A percentile compares a stretch with the other conserved stretches of the same genome.
Conservation (phyloP, 495 filamentous ascomycete species). For the Penicillium longicatenatum region DNA sequence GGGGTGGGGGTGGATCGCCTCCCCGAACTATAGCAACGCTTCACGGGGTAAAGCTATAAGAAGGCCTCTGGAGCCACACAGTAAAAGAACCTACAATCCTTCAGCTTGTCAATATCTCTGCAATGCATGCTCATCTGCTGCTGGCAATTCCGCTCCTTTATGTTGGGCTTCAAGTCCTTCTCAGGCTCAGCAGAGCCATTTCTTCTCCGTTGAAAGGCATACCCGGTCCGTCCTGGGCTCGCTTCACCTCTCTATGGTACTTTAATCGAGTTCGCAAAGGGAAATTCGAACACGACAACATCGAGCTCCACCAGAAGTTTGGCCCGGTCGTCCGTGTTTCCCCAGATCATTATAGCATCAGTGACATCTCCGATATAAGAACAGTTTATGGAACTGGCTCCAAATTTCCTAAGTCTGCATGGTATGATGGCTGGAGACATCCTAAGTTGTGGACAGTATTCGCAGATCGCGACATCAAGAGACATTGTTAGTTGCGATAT, state of each 20-base stretch:
- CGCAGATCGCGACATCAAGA: slow-evolving; percentile 41
- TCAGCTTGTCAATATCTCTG: not conserved
- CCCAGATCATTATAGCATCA: slow-evolving; percentile 54
- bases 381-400: slow-evolving; percentile 47
- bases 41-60: not conserved
- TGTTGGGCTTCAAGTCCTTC: slow-evolving; percentile 11
- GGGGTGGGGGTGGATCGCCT: slow-evolving; percentile 27
- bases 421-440: slow-evolving; percentile 44
- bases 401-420: slow-evolving; percentile 42
- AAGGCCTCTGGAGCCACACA: not conserved
- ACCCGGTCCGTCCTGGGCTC: slow-evolving; percentile 54
- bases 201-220: slow-evolving; percentile 43
- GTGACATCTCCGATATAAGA: slow-evolving; percentile 42
- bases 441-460: slow-evolving; percentile 43
- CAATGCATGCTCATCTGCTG: slow-evolving; percentile 15
- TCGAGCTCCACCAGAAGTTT: slow-evolving; percentile 43
- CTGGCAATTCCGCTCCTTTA: slow-evolving; percentile 5
- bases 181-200: slow-evolving; percentile 22
- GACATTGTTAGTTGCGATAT: slow-evolving; percentile 32
- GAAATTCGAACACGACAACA: slow-evolving; percentile 47
- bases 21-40: not conserved
- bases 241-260: slow-evolving; percentile 60
- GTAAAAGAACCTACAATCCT: not conserved
- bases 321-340: slow-evolving; percentile 50
- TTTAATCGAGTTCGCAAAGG: slow-evolving; percentile 45